phyloP scores from a whole-genome alignment of 2,329 filamentous ascomycete species.

The Cytospora piceicola region DNA sequence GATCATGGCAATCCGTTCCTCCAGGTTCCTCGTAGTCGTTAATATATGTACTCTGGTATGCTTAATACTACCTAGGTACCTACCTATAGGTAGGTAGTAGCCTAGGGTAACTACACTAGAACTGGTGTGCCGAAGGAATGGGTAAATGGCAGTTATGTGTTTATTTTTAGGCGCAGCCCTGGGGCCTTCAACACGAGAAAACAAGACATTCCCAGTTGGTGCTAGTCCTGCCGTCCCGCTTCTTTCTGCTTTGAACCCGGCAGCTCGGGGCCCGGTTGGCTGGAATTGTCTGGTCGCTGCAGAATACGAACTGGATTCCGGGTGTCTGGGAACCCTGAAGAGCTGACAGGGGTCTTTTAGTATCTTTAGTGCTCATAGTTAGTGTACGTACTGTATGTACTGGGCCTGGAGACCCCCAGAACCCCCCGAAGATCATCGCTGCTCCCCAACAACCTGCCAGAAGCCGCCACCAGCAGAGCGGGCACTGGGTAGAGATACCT shows the following conservation, averaged over 20 bases:
- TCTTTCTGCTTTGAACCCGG: too few species aligned
- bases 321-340: background rate
- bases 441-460: background rate
- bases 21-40: background rate
- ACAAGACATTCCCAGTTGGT: constrained; percentile 23
- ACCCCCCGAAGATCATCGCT: background rate
- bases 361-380: background rate
- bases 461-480: constrained; percentile 4
- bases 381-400: background rate
- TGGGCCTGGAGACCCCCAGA: background rate
- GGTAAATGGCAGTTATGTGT: too few species aligned
- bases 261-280: too few species aligned
- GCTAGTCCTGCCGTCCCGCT: constrained; percentile 6
- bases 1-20: background rate
- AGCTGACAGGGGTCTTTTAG: background rate
- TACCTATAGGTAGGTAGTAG: too few species aligned
- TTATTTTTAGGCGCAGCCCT: constrained; percentile 31
- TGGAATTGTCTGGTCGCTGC: too few species aligned
- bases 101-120: too few species aligned
- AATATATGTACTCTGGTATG: background rate
- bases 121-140: background rate
- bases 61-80: too few species aligned
- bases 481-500: too few species aligned
- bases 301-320: constrained; percentile 14
- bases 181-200: constrained; percentile 30